Evolutionary conservation across 768 basidiomycete genomes (phyloP).

Genomic region (Fibroporia radiculosa): DNA sequence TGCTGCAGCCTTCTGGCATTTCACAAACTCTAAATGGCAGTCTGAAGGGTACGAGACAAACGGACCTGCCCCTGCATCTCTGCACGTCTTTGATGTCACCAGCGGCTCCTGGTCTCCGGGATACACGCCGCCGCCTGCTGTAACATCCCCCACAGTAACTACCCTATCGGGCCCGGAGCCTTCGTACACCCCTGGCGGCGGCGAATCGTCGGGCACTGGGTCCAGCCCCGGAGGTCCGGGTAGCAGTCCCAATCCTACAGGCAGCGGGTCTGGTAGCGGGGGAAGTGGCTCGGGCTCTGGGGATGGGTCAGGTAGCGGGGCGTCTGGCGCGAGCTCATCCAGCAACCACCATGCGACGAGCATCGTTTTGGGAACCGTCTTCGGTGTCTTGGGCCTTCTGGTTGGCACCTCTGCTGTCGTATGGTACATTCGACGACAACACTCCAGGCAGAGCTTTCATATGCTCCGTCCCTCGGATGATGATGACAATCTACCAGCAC

Average conservation of each 20-base stretch:
- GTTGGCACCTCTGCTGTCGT: slow-evolving; percentile 31
- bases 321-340: slow-evolving; percentile 11
- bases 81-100: slow-evolving; percentile 44
- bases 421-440: slow-evolving; percentile 38
- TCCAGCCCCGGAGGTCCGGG: slow-evolving; percentile 9
- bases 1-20: slow-evolving; percentile 4
- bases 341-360: slow-evolving; percentile 27
- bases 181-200: slow-evolving; percentile 11
- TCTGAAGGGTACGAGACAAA: slow-evolving; percentile 25
- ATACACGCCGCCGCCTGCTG: slow-evolving; percentile 28
- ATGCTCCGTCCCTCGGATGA: slow-evolving; percentile 24
- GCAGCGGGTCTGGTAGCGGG: slow-evolving; percentile 15
- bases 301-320: slow-evolving; percentile 4
- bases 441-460: slow-evolving; percentile 20
- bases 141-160: slow-evolving; percentile 19
- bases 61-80: slow-evolving; percentile 44
- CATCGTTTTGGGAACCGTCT: slow-evolving; percentile 53
- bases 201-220: slow-evolving; percentile 3
- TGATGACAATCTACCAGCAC: slow-evolving; percentile 17
- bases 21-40: neutral
- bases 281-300: slow-evolving; percentile 18
- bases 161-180: slow-evolving; percentile 18
- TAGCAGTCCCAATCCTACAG: slow-evolving; percentile 7
- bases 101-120: slow-evolving; percentile 29
- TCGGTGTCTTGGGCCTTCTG: slow-evolving; percentile 53